Evolutionary conservation across 192 early-diverging fungal species (phyloP), one percentile per base, ranked within the genome.

Genomic region (Endogone sp.): DNA sequence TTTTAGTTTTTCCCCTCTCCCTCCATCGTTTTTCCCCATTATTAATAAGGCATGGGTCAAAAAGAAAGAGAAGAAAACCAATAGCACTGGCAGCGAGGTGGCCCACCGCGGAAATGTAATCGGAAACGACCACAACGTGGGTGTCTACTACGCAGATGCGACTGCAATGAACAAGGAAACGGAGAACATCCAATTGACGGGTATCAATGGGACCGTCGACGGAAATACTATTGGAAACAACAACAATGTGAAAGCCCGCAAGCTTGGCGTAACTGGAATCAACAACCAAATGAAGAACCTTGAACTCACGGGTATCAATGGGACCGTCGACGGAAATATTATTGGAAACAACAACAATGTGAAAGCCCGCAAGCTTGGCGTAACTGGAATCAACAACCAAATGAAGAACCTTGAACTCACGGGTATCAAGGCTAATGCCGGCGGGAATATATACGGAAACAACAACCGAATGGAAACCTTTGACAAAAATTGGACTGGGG

Each of bases 311-410:
- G 63, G 63, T 2, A 0, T 64, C 29, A 44, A 31, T 4, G 29
- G 1, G 28, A 21, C 6, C 10, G 8, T 28, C 2, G 2, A 3
- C 29, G 44, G 44, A 28, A 64, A 64, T 64, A 27, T 64, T 2
- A 29, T 21, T 2, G 63, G 63, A 29, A 16, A 64, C 4, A 44
- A 30, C 29, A 64, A 64, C 27, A 1, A 22, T 2, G 63, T 29
- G 10, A 30, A 25, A 2, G 13, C 3, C 13, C 28, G 1, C 44
- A 4, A 9, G 6, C 13, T 30, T 37, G 21, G 28, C 8, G 29
- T 29, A 29, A 64, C 63, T 21, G 63, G 63, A 16, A 30, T 64
- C 44, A 64, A 64, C 63, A 66, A 55, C 13, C 23, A 66, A 44
- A 30, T 66, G 37, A 66, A 27, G 4, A 66, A 66, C 25, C 1